Conservation (phyloP, 176 grass and related monocot genomes). For the Carex myosuroides region DNA sequence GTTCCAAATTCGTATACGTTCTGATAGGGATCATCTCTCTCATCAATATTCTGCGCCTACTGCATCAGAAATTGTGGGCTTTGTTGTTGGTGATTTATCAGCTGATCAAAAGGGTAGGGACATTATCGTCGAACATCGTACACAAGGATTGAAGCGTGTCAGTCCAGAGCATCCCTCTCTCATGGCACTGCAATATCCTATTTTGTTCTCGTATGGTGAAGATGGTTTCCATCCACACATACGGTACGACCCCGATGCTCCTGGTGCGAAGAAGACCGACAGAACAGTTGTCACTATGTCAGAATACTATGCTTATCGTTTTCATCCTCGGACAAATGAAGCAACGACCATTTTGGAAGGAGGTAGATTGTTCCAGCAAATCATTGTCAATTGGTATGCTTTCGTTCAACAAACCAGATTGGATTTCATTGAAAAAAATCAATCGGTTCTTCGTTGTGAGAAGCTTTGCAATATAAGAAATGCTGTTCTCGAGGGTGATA, state of each 20-base stretch:
- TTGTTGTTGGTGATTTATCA: too few species aligned
- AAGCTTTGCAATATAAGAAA: slow-evolving; percentile 17
- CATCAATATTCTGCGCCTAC: too few species aligned
- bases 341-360: not conserved
- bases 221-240: slow-evolving; percentile 22
- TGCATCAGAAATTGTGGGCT: too few species aligned
- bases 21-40: too few species aligned
- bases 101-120: too few species aligned
- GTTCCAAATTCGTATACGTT: too few species aligned
- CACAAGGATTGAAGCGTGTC: too few species aligned
- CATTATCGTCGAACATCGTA: too few species aligned
- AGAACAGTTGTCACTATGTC: slow-evolving; percentile 13
- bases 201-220: too few species aligned
- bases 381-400: not conserved
- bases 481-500: slow-evolving; percentile 24
- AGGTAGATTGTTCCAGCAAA: slow-evolving; percentile 5
- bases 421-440: slow-evolving; percentile 10
- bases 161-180: too few species aligned
- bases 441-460: slow-evolving; percentile 10
- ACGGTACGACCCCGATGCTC: not conserved
- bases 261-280: not conserved
- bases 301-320: slow-evolving; percentile 22
- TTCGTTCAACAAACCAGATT: slow-evolving; percentile 9
- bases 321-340: slow-evolving; percentile 2
- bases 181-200: too few species aligned